Evolutionary conservation across 108 stramenopile species (phyloP).

Genomic region (Pelagomonas calceolata): DNA sequence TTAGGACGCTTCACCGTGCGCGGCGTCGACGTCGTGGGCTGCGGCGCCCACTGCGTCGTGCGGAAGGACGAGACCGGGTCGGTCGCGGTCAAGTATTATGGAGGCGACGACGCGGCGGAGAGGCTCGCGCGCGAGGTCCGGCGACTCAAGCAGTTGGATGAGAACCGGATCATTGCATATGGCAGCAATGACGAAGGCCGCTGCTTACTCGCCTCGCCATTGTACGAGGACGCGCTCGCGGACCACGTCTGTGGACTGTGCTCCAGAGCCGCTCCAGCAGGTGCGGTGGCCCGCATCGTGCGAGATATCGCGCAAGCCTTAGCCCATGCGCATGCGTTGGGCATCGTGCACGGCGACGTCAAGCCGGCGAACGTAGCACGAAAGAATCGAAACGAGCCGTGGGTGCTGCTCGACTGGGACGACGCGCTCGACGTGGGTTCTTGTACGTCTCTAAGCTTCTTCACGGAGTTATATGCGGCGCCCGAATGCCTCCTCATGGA

Average conservation of each 20-base stretch:
- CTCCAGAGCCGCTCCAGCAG: not conserved
- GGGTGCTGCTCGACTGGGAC: not conserved
- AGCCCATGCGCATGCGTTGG: not conserved
- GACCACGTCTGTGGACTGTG: not conserved
- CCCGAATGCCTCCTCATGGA: not conserved
- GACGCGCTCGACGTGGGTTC: not conserved
- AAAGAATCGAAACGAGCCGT: not conserved
- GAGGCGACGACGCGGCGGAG: not conserved
- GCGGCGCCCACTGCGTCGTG: not conserved
- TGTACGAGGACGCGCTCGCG: not conserved
- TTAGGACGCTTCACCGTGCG: not conserved
- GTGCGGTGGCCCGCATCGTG: not conserved
- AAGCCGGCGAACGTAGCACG: not conserved
- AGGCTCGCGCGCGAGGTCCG: not conserved
- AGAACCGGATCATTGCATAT: no score
- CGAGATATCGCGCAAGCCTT: not conserved
- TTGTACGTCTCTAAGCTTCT: not conserved
- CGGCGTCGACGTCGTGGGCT: not conserved
- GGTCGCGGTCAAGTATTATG: not conserved
- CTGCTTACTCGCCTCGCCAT: not conserved
- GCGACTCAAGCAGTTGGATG: not conserved
- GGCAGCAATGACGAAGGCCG: no score
- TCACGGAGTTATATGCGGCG: not conserved
- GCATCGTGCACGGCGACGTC: not conserved
- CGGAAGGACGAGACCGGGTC: not conserved